Percentiles rank a stretch among this genome's conserved stretches.
Conservation (phyloP, 148 eudicot species). For the Gaultheria prostrata region DNA sequence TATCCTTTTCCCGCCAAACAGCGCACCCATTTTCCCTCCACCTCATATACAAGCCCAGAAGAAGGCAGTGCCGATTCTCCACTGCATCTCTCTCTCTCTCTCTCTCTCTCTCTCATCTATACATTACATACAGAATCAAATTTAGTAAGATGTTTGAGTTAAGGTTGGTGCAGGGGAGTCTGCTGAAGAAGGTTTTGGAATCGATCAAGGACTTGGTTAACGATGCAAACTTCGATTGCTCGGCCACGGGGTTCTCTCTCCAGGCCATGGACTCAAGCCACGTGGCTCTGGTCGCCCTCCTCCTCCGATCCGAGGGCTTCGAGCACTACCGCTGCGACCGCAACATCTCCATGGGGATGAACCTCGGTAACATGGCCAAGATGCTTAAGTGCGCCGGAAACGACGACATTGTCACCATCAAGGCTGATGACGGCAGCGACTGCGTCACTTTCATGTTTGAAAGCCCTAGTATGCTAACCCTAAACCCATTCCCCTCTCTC, state of each 20-base stretch:
- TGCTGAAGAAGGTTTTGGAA: constrained; percentile 61
- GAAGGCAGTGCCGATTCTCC: not conserved
- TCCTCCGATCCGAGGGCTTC: constrained; percentile 63
- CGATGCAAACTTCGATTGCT: constrained; percentile 70
- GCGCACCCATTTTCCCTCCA: not conserved
- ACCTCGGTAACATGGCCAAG: constrained; percentile 49
- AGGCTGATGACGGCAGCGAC: constrained; percentile 61
- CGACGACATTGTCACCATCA: constrained; percentile 63
- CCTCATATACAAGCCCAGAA: not conserved
- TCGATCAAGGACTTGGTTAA: constrained; percentile 60
- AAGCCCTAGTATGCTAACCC: constrained; percentile 43
- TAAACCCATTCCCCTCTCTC: not conserved
- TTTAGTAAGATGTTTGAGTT: constrained; percentile 47
- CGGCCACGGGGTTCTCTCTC: constrained; percentile 56
- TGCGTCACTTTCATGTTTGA: constrained; percentile 75
- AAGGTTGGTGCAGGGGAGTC: constrained; percentile 50
- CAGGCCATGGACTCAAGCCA: constrained; percentile 84
- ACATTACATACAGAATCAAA: not conserved
- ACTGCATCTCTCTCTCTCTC: not conserved
- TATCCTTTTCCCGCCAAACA: constrained; percentile 32
- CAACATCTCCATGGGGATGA: constrained; percentile 59
- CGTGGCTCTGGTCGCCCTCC: constrained; percentile 63
- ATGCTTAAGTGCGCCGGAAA: constrained; percentile 53
- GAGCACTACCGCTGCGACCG: constrained; percentile 75
- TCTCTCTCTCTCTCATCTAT: not conserved